phyloP scores from a whole-genome alignment of 139 green algal genomes.

The Chlorella sp. region DNA sequence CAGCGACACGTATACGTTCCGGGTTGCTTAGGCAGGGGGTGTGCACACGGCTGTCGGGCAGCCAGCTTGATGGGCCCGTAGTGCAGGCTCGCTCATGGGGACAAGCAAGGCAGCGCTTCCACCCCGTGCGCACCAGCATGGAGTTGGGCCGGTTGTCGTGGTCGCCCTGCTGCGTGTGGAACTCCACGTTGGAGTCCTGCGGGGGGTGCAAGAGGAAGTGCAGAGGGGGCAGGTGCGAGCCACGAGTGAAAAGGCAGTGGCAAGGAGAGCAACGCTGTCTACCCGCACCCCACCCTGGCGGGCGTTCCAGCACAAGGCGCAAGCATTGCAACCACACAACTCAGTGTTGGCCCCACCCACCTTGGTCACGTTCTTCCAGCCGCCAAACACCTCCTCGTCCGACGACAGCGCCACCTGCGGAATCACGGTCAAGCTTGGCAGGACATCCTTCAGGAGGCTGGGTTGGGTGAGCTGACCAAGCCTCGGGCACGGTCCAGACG shows the following conservation, averaged over 20 bases:
- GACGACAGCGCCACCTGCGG: constrained; percentile 77
- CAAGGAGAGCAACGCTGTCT: not conserved
- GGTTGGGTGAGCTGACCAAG: not conserved
- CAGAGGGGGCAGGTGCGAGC: not conserved
- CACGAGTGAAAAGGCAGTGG: not conserved
- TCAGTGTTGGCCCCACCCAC: constrained; percentile 53
- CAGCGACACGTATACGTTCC: not conserved
- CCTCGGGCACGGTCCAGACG: not conserved
- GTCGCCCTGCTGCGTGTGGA: constrained; percentile 43
- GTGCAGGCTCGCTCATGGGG: too few species aligned
- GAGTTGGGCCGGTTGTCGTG: constrained; percentile 78
- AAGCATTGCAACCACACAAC: not conserved
- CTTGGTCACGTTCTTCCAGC: constrained; percentile 87
- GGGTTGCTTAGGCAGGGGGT: too few species aligned
- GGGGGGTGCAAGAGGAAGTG: not conserved
- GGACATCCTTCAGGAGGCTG: too few species aligned
- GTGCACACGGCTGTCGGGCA: too few species aligned
- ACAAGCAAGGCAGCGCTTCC: too few species aligned
- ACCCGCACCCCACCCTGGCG: not conserved
- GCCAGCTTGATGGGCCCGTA: too few species aligned
- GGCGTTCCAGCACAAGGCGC: not conserved
- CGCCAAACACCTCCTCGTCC: constrained; percentile 91
- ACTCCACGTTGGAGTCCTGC: constrained; percentile 32
- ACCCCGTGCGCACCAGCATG: constrained; percentile 45
- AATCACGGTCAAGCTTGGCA: not conserved